A percentile compares a stretch with the other conserved stretches of the same genome.
These are phyloP conservation scores for Trichoderma polysporum DNA, from an alignment of 2,329 filamentous ascomycete genomes.

Conservation along the genomic window DNA sequence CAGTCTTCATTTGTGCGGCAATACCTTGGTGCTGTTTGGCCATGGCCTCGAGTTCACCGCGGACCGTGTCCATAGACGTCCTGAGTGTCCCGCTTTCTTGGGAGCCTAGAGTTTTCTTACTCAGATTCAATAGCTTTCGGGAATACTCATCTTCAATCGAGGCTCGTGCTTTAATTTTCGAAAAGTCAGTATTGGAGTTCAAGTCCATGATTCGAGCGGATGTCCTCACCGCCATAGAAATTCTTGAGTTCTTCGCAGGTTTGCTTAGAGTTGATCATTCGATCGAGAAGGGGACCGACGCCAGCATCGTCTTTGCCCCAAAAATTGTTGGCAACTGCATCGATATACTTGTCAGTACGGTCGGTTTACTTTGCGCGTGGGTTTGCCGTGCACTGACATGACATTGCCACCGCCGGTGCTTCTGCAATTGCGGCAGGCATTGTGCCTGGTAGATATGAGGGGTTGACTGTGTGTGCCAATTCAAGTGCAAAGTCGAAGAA, in stretches of 20 bases:
- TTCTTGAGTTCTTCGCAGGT: slow-evolving; percentile 90
- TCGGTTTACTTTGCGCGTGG: not conserved
- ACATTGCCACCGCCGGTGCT: slow-evolving; percentile 64
- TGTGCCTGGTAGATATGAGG: slow-evolving; percentile 28
- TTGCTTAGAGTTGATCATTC: slow-evolving; percentile 91
- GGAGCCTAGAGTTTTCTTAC: slow-evolving; percentile 85
- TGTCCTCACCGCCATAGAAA: slow-evolving; percentile 74
- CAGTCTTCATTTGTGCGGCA: slow-evolving; percentile 90
- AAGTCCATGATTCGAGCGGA: not conserved
- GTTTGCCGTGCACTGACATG: slow-evolving; percentile 50
- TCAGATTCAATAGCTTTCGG: slow-evolving; percentile 80
- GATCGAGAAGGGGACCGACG: slow-evolving; percentile 84
- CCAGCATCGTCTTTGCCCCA: slow-evolving; percentile 99
- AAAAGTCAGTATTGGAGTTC: not conserved
- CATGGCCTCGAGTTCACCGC: slow-evolving; percentile 88
- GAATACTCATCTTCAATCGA: slow-evolving; percentile 97
- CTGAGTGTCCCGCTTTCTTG: slow-evolving; percentile 82
- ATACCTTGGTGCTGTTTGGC: slow-evolving; percentile 90
- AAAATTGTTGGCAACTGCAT: slow-evolving; percentile 93
- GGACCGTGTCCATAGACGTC: slow-evolving; percentile 80
- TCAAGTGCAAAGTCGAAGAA: not conserved
- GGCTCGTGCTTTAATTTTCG: slow-evolving; percentile 63
- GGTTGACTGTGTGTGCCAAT: not conserved
- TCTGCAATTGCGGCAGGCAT: slow-evolving; percentile 65
- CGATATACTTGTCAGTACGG: slow-evolving; percentile 24